These are phyloP conservation scores for Ceratocystis variospora DNA, from an alignment of 2,329 filamentous ascomycete genomes.

Conservation along the genomic window DNA sequence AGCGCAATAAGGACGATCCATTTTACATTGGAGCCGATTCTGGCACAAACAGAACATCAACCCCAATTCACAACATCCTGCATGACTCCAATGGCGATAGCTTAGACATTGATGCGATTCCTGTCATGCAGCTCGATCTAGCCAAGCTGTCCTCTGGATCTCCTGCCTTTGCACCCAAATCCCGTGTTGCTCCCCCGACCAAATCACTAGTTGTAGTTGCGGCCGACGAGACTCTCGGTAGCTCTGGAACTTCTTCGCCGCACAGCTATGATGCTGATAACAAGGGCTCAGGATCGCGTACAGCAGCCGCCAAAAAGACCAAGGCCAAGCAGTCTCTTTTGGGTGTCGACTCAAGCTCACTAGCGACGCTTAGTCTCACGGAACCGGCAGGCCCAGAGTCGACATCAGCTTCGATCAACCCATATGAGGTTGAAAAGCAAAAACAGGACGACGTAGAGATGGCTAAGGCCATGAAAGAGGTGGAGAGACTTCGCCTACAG, in stretches of 20 bases:
- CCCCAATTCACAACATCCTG: constrained; percentile 65
- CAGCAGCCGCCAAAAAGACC: constrained; percentile 28
- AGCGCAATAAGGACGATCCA: constrained; percentile 81
- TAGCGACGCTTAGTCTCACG: constrained; percentile 56
- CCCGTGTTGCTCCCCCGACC: constrained; percentile 24
- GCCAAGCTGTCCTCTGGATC: constrained; percentile 34
- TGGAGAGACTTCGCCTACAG: constrained; percentile 72
- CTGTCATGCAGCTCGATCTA: constrained; percentile 83
- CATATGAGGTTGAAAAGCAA: constrained; percentile 47
- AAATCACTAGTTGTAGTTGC: constrained; percentile 51
- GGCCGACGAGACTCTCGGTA: constrained; percentile 57
- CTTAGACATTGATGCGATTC: constrained; percentile 85
- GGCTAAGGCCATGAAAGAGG: constrained; percentile 73
- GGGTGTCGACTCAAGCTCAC: constrained; percentile 73
- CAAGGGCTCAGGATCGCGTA: constrained; percentile 28
- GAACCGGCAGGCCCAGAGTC: constrained; percentile 19
- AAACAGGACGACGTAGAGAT: constrained; percentile 76
- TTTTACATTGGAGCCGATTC: constrained; percentile 63
- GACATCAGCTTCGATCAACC: constrained; percentile 25
- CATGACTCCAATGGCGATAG: constrained; percentile 59
- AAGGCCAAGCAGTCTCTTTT: constrained; percentile 48
- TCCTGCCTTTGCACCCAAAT: constrained; percentile 29
- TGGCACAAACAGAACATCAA: constrained; percentile 46
- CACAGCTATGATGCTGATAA: constrained; percentile 42
- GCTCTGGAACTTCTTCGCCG: constrained; percentile 34